These are phyloP conservation scores for Trichosporon coremiiforme DNA, from an alignment of 1,284 basidiomycete genomes.

Conservation along the genomic window DNA sequence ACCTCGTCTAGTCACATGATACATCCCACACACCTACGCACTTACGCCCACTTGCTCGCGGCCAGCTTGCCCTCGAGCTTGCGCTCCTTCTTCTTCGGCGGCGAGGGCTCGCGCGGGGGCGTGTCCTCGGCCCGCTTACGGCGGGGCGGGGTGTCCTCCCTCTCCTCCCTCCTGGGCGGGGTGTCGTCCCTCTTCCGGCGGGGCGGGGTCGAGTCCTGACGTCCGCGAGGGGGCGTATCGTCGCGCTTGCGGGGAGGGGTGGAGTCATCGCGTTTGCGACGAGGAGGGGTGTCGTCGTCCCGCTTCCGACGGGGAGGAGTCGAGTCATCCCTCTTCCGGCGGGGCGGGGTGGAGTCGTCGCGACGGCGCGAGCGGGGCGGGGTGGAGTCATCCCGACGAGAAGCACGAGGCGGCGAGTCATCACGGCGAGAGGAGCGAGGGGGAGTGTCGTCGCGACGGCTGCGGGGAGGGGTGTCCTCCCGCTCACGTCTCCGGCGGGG, in stretches of 20 bases:
- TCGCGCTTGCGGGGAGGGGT: conserved; percentile 10
- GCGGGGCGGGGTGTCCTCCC: background rate
- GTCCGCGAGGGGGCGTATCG: conserved; percentile 15
- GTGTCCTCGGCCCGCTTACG: conserved; percentile 14
- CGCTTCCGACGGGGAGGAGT: conserved; percentile 4
- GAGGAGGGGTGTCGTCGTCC: conserved; percentile 26
- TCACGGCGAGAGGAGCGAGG: conserved; percentile 9
- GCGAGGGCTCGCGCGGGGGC: background rate
- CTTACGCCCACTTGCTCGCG: conserved; percentile 31
- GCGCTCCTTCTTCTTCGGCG: conserved; percentile 17
- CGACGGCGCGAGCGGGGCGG: conserved; percentile 14
- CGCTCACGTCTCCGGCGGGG: conserved; percentile 14
- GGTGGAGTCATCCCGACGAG: conserved; percentile 10
- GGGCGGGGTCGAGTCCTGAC: conserved; percentile 5
- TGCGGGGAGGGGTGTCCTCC: conserved; percentile 24
- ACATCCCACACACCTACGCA: background rate
- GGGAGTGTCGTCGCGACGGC: background rate
- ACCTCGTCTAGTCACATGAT: background rate
- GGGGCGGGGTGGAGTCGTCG: conserved; percentile 19
- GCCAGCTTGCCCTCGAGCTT: conserved; percentile 31
- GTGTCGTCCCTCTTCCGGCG: background rate
- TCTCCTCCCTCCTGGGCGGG: background rate
- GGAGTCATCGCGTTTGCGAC: conserved; percentile 19
- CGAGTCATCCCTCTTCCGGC: conserved; percentile 8
- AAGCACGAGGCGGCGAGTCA: conserved; percentile 24